These are phyloP conservation scores for Blumeriella jaapii DNA, from an alignment of 2,329 filamentous ascomycete genomes.

Conservation along the genomic window DNA sequence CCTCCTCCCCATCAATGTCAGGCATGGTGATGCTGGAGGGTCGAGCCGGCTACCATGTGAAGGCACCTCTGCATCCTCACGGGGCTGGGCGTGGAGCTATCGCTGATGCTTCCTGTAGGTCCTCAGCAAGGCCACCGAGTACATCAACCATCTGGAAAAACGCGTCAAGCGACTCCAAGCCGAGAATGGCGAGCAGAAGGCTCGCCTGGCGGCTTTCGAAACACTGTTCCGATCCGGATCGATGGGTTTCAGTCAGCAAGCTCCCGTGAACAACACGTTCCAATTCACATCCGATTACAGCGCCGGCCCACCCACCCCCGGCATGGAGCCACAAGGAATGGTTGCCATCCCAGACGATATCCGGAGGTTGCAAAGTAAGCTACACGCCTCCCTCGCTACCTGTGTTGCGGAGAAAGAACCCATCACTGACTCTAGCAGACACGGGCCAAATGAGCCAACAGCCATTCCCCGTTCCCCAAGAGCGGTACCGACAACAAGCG, in stretches of 20 bases:
- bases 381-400: neutral
- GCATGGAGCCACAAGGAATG: constrained; percentile 41
- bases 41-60: too few species aligned
- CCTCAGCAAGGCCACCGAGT: constrained; percentile 89
- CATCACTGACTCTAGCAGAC: constrained; percentile 3
- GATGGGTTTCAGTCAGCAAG: constrained; percentile 43
- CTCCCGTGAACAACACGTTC: constrained; percentile 33
- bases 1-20: too few species aligned
- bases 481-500: constrained; percentile 37
- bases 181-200: constrained; percentile 70
- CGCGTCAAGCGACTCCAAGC: constrained; percentile 72
- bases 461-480: constrained; percentile 24
- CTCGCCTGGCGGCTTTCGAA: constrained; percentile 61
- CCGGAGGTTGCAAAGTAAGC: constrained; percentile 28
- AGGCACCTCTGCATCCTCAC: too few species aligned
- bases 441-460: constrained; percentile 25
- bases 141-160: constrained; percentile 88
- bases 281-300: constrained; percentile 23
- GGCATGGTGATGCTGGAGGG: too few species aligned
- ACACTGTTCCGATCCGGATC: constrained; percentile 73
- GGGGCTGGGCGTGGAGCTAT: neutral
- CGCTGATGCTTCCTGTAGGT: constrained; percentile 29
- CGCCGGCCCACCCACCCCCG: constrained; percentile 20
- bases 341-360: constrained; percentile 57
- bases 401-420: neutral